phyloP scores from a whole-genome alignment of 176 grass and related monocot genomes.

The Alloteropsis semialata region DNA sequence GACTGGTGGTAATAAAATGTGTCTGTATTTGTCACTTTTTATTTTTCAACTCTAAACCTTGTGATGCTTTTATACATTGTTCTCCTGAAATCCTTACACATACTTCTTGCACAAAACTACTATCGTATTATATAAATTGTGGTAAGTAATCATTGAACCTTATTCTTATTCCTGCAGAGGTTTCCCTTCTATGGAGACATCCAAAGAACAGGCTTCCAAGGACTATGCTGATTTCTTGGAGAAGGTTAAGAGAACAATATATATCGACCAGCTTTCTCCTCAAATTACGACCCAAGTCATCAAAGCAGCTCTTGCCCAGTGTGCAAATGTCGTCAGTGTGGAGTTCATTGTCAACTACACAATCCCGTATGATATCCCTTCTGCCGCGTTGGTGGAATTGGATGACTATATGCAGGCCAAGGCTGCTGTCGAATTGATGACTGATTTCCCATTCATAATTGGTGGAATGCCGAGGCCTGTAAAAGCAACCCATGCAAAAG shows the following conservation, averaged over 20 bases:
- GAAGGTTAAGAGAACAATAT: conserved; percentile 52
- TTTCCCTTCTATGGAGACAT: conserved; percentile 15
- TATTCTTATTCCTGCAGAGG: background rate
- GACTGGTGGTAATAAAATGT: too few species aligned
- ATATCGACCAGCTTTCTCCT: conserved; percentile 57
- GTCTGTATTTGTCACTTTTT: background rate
- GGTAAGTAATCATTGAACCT: background rate
- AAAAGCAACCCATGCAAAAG: conserved; percentile 23
- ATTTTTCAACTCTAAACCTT: background rate
- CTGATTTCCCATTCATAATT: conserved; percentile 62
- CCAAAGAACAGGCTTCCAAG: conserved; percentile 32
- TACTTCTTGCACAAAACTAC: background rate
- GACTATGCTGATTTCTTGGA: conserved; percentile 46
- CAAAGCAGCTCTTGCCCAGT: conserved; percentile 60
- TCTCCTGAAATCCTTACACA: background rate
- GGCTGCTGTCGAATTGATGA: conserved; percentile 38
- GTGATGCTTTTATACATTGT: background rate
- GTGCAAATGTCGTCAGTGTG: conserved; percentile 36
- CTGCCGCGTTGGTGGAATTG: conserved; percentile 39
- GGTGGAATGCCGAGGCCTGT: conserved; percentile 63
- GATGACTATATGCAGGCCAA: conserved; percentile 35
- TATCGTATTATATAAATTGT: background rate
- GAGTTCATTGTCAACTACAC: conserved; percentile 71
- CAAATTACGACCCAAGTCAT: conserved; percentile 41
- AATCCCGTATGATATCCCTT: conserved; percentile 44